Evolutionary conservation across 2,329 filamentous ascomycete species (phyloP), one percentile per base, ranked within the genome.

Genomic region (Fusarium pseudonygamai): DNA sequence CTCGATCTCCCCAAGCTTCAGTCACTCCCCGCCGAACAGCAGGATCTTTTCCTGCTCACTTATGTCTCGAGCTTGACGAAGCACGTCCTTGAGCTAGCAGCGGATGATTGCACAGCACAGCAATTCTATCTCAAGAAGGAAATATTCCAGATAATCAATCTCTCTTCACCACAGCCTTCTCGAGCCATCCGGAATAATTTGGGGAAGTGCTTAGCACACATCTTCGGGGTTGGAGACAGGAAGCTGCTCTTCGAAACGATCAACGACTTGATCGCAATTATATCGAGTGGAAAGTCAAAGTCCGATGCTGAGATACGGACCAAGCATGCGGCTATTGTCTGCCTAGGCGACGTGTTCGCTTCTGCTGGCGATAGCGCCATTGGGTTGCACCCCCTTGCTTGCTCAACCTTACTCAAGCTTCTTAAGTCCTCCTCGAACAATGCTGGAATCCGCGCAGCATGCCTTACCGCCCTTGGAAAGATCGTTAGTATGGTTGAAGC

Each of bases 161-260:
- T 99, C 43, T 88, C 94, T 45, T 90, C 94, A 49, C 96, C 96
- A 63, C 89, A 93, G 53, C 94, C 96, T 42, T 96, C 94, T 46
- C 90, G 96, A 80, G 93, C 97, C 45, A 93, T 98, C 79, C 91
- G 96, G 77, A 96, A 96, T 83, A 97, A 96, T 80, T 82, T 98
- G 40, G 96, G 95, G 53, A 90, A 90, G 82, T 96, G 94, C 77
- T 92, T 98, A 74, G 92, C 92, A 46, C 91, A 93, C 78, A 91
- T 98, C 66, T 93, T 99, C 74, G 88, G 87, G 22, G 92, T 93
- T 72, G 96, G 96, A 18, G 96, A 98, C 83, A 89, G 96, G 73
- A 97, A 97, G 80, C 87, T 97, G 57, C 88, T 99, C 6, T 98
- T 97, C 79, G 96, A 99, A 82, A 97, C 94, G 1, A 93, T 98